Conservation (phyloP, 2,329 filamentous ascomycete species). For the Hortaea werneckii region DNA sequence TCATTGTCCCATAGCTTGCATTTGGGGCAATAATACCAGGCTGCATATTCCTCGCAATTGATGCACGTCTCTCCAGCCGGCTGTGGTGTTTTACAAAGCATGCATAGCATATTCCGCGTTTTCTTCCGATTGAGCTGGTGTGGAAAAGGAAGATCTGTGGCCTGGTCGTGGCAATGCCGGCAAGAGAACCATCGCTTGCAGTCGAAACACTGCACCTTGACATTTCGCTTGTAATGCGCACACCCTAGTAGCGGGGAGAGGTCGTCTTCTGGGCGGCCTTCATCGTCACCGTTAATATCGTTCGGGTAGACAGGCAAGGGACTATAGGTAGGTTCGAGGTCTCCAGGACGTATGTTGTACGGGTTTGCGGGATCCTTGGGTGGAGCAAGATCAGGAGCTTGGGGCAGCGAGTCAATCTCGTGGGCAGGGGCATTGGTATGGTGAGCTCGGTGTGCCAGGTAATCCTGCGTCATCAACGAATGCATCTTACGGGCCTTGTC, state of each 20-base stretch:
- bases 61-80: slow-evolving; percentile 67
- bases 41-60: slow-evolving; percentile 64
- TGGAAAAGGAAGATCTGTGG: slow-evolving; percentile 44
- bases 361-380: slow-evolving; percentile 26
- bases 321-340: slow-evolving; percentile 25
- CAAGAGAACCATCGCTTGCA: slow-evolving; percentile 93
- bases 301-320: slow-evolving; percentile 20
- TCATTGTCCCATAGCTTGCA: slow-evolving; percentile 98
- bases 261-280: slow-evolving; percentile 41
- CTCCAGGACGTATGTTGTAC: slow-evolving; percentile 24
- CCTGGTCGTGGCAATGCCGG: slow-evolving; percentile 88
- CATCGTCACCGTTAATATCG: slow-evolving; percentile 31
- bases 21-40: slow-evolving; percentile 84
- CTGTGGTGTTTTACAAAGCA: slow-evolving; percentile 83
- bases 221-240: slow-evolving; percentile 86
- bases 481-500: slow-evolving; percentile 43
- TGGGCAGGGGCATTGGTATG: background rate
- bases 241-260: slow-evolving; percentile 57
- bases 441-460: slow-evolving; percentile 20
- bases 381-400: background rate
- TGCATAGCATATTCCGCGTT: slow-evolving; percentile 94
- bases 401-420: background rate
- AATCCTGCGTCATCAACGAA: slow-evolving; percentile 39
- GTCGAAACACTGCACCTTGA: slow-evolving; percentile 86
- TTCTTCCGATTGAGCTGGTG: slow-evolving; percentile 62